Percentiles rank a stretch among this genome's conserved stretches.
phyloP scores from a whole-genome alignment of 495 filamentous ascomycete species.

The Xylaria grammica region DNA sequence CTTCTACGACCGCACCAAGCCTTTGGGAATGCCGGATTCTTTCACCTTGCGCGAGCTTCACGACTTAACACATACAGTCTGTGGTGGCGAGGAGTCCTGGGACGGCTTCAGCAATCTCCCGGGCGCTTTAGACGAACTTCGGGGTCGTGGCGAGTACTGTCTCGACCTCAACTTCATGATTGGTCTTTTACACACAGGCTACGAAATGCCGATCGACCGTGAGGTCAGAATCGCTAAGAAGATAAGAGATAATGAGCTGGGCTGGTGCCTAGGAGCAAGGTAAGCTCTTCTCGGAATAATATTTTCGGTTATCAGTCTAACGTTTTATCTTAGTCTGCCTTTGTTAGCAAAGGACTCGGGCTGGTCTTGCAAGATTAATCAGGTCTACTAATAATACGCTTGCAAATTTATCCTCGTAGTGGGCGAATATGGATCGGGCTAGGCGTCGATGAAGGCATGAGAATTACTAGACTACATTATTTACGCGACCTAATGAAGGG shows the following conservation, averaged over 20 bases:
- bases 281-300: slow-evolving; percentile 45
- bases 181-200: slow-evolving; percentile 89
- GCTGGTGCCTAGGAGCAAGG: slow-evolving; percentile 98
- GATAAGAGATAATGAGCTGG: slow-evolving; percentile 94
- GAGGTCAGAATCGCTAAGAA: slow-evolving; percentile 99
- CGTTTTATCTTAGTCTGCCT: slow-evolving; percentile 43
- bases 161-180: slow-evolving; percentile 96
- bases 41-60: slow-evolving; percentile 89
- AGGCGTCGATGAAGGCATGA: slow-evolving; percentile 14
- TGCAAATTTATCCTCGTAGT: background rate
- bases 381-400: slow-evolving; percentile 42
- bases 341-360: slow-evolving; percentile 51
- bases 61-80: slow-evolving; percentile 82
- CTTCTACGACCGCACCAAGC: slow-evolving; percentile 92
- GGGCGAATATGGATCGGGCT: background rate
- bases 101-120: slow-evolving; percentile 74
- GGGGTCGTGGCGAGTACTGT: slow-evolving; percentile 84
- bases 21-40: slow-evolving; percentile 92
- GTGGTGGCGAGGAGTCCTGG: slow-evolving; percentile 79
- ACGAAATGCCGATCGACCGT: slow-evolving; percentile 95
- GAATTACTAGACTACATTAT: slow-evolving; percentile 13
- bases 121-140: slow-evolving; percentile 74
- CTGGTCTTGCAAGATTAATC: slow-evolving; percentile 55
- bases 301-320: slow-evolving; percentile 42
- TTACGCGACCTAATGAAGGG: slow-evolving; percentile 11